These are phyloP conservation scores for Tephrocybe sp. DNA, from an alignment of 768 basidiomycete genomes.

Conservation along the genomic window DNA sequence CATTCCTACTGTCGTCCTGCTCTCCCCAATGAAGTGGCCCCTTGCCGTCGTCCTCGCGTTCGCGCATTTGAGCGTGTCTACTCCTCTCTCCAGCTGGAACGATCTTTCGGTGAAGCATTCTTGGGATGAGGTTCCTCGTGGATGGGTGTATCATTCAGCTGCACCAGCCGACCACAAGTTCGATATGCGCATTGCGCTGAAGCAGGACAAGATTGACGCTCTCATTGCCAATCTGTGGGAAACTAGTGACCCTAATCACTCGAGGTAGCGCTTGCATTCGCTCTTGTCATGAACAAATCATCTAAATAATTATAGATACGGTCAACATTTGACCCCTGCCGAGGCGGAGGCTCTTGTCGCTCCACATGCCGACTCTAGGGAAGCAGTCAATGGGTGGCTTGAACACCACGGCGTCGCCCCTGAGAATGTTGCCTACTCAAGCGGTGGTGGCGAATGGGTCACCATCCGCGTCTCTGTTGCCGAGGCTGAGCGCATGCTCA, in stretches of 20 bases:
- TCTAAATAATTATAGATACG: slow-evolving; percentile 38
- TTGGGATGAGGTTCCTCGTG: slow-evolving; percentile 48
- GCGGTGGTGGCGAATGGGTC: slow-evolving; percentile 55
- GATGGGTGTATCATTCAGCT: slow-evolving; percentile 44
- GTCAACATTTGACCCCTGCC: slow-evolving; percentile 57
- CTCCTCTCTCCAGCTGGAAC: slow-evolving; percentile 47
- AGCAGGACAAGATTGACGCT: slow-evolving; percentile 49
- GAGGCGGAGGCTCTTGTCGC: slow-evolving; percentile 54
- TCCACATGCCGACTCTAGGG: slow-evolving; percentile 49
- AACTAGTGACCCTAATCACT: slow-evolving; percentile 52
- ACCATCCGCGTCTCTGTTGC: slow-evolving; percentile 50
- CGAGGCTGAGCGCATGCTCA: slow-evolving; percentile 59
- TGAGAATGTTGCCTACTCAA: slow-evolving; percentile 32
- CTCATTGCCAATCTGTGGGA: slow-evolving; percentile 51
- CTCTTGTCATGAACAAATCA: not conserved
- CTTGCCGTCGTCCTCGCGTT: slow-evolving; percentile 33
- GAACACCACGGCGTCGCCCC: slow-evolving; percentile 43
- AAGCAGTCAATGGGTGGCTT: slow-evolving; percentile 55
- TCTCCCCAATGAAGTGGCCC: slow-evolving; percentile 27
- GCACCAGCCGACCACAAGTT: slow-evolving; percentile 47
- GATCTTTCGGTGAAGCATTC: slow-evolving; percentile 48
- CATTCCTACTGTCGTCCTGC: too few relatives aligned
- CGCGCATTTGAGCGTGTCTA: slow-evolving; percentile 34
- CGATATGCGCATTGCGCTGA: slow-evolving; percentile 54
- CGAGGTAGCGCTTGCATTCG: slow-evolving; percentile 37